These are phyloP conservation scores for Debaryomyces sp. DNA, from an alignment of 1,139 yeast genomes.

Conservation along the genomic window DNA sequence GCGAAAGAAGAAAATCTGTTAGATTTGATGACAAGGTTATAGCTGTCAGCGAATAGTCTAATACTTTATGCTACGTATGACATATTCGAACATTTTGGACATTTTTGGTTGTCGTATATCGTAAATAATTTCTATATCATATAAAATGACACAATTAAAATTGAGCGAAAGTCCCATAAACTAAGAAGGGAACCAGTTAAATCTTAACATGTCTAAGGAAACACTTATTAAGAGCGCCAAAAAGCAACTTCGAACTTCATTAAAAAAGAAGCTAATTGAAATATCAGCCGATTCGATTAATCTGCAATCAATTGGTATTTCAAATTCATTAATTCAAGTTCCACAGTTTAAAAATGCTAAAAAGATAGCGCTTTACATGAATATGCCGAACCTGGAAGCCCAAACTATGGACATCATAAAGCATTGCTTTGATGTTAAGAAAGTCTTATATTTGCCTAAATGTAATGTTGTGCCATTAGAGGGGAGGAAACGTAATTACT, in stretches of 20 bases:
- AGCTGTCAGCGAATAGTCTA: constrained; percentile 21
- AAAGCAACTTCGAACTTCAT: constrained; percentile 20
- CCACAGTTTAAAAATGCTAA: constrained; percentile 46
- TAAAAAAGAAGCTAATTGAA: constrained; percentile 19
- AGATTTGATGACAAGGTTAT: constrained; percentile 67
- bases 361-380: constrained; percentile 65
- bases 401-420: constrained; percentile 55
- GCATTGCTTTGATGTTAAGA: constrained; percentile 48
- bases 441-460: constrained; percentile 53
- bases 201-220: constrained; percentile 3
- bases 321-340: constrained; percentile 29
- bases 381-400: constrained; percentile 65
- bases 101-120: background rate
- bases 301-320: constrained; percentile 27
- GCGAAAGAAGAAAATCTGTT: constrained; percentile 69
- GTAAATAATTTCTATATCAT: background rate
- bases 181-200: background rate
- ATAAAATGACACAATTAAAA: background rate
- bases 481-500: constrained; percentile 44
- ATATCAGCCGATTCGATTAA: constrained; percentile 17
- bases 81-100: constrained; percentile 2
- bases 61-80: background rate
- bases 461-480: constrained; percentile 31
- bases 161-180: background rate
- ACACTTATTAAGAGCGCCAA: constrained; percentile 16